Evolutionary conservation across 2,329 filamentous ascomycete genomes (phyloP).

Genomic region (Cytospora mali): DNA sequence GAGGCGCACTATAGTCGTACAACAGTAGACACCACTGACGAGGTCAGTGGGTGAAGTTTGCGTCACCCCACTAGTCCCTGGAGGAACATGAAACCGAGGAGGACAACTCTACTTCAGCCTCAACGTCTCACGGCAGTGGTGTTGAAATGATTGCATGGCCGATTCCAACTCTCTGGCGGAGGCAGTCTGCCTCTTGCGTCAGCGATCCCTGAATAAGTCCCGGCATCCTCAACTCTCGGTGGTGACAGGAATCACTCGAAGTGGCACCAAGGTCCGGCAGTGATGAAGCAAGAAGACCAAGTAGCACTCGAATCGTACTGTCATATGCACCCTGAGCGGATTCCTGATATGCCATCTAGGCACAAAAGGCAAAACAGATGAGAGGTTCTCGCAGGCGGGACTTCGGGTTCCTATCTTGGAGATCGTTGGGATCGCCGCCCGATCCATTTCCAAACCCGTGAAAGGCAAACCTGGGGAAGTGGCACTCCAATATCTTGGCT

Average conservation of each 20-base stretch:
- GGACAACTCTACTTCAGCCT: not conserved
- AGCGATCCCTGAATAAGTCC: not conserved
- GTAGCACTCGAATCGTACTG: not conserved
- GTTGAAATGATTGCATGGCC: not conserved
- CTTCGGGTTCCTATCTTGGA: not conserved
- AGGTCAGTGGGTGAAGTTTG: too few relatives aligned
- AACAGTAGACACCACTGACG: not conserved
- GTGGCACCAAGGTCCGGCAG: not conserved
- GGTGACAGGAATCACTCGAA: not conserved
- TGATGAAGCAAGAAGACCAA: not conserved
- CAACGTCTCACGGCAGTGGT: not conserved
- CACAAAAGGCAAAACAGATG: not conserved
- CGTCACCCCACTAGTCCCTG: not conserved
- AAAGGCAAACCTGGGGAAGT: not conserved
- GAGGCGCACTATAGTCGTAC: not conserved
- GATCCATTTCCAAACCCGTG: not conserved
- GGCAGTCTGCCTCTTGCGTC: not conserved
- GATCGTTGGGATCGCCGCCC: not conserved
- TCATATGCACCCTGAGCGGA: too few relatives aligned
- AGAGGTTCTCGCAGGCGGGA: not conserved
- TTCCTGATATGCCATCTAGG: too few relatives aligned
- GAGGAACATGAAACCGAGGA: not conserved
- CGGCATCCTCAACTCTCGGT: not conserved
- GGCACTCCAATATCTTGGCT: not conserved
- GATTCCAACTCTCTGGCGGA: not conserved